A percentile compares a stretch with the other conserved stretches of the same genome.
These are phyloP conservation scores for Trichophyton simii DNA, from an alignment of 2,329 filamentous ascomycete genomes.

Conservation along the genomic window DNA sequence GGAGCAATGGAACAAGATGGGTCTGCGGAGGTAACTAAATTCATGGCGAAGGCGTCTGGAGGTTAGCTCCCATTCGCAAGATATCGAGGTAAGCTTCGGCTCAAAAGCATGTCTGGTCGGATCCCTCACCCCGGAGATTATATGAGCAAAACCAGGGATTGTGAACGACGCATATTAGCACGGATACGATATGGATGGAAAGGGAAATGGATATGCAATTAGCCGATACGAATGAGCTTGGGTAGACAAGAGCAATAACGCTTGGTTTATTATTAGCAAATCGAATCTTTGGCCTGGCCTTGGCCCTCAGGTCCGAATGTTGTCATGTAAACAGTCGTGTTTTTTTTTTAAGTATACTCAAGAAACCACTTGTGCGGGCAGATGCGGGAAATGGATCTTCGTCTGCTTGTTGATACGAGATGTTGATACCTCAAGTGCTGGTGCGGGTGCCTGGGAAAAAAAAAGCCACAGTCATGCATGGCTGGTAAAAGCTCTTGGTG, in stretches of 20 bases:
- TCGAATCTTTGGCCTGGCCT: background rate
- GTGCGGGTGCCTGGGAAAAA: background rate
- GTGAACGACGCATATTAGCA: background rate
- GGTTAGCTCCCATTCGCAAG: slow-evolving; percentile 2
- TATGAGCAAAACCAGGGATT: slow-evolving; percentile 1
- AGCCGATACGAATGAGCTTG: slow-evolving; percentile 1
- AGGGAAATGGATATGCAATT: slow-evolving; percentile 1
- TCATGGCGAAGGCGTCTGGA: background rate
- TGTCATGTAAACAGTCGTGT: background rate
- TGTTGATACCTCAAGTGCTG: background rate
- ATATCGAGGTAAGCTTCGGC: background rate
- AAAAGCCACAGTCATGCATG: background rate
- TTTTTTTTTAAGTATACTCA: background rate
- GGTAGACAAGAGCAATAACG: background rate
- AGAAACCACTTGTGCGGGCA: background rate
- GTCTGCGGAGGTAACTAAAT: background rate
- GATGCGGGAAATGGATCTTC: slow-evolving; percentile 4
- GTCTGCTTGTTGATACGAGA: slow-evolving; percentile 1
- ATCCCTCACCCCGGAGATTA: slow-evolving; percentile 3
- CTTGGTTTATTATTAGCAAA: slow-evolving; percentile 3
- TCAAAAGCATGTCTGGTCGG: background rate
- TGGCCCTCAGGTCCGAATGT: background rate
- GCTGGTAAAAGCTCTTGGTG: background rate
- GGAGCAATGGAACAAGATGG: background rate
- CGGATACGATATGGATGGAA: background rate